Evolutionary conservation across 2,329 filamentous ascomycete species (phyloP), one percentile per base, ranked within the genome.

Genomic region (Sporothrix luriei): DNA sequence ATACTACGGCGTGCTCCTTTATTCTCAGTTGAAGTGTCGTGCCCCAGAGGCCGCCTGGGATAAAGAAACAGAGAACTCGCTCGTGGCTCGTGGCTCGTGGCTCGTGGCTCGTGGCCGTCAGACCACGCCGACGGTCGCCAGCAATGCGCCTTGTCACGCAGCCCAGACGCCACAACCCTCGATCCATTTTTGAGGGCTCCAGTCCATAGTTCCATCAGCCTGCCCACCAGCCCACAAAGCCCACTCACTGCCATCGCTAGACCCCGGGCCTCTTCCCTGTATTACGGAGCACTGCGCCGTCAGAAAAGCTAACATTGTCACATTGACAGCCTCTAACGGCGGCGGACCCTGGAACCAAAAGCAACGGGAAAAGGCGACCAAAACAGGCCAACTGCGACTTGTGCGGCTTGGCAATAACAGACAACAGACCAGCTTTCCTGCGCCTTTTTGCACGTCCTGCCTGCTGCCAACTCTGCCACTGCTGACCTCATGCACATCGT

Each of bases 401-500:
- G 43, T 51, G 62, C 46, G 62, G 62, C 62, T 65, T 65, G 62
- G 62, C 62, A 65, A n/a, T n/a, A n/a, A n/a, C n/a, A n/a, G n/a
- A n/a, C n/a, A n/a, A 26, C 55, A 65, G 62, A 26, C 62, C 46
- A 51, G 62, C 46, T 46, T 65, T 65, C 40, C 40, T 51, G 26
- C 57, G 57, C 57, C 57, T 62, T 62, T 46, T 46, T 19, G 33
- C 33, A 33, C 33, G 9, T 16, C 33, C 40, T 65, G 43, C 26
- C 46, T 65, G 19, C 46, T 65, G 62, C 61, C 62, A 51, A 51
- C 62, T 49, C 52, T 21, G 52, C 51, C 62, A 38, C 46, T 19
- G 46, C 62, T 65, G 61, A 33, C 33, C 33, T 33, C 33, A 33
- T 49, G 62, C 26, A 24, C 62, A 52, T 38, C 62, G 24, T 33